phyloP scores from a whole-genome alignment of 2,329 filamentous ascomycete genomes.

The Domatiomyces globalis region DNA sequence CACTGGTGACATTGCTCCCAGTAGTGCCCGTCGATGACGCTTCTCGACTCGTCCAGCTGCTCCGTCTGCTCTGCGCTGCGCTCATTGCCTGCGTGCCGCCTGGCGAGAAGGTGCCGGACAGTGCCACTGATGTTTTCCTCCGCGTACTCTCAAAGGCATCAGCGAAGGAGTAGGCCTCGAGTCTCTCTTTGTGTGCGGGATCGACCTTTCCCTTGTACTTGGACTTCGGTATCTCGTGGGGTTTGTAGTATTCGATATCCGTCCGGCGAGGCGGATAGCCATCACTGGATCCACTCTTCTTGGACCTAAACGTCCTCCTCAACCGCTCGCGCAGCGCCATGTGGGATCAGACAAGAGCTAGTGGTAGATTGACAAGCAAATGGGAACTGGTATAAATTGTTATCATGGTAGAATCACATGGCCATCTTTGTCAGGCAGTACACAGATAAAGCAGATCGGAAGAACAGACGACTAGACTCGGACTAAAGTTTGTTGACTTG shows the following conservation, averaged over 20 bases:
- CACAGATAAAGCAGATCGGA: background rate
- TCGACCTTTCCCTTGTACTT: conserved; percentile 37
- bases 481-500: background rate
- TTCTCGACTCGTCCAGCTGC: conserved; percentile 10
- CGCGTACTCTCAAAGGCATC: conserved; percentile 11
- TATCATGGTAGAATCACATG: background rate
- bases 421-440: background rate
- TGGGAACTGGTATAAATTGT: background rate
- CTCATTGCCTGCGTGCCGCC: conserved; percentile 19
- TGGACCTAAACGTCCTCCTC: conserved; percentile 11
- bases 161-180: conserved; percentile 34
- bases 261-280: conserved; percentile 14
- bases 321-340: conserved; percentile 14
- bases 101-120: conserved; percentile 16
- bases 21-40: conserved; percentile 10
- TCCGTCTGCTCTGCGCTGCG: conserved; percentile 3
- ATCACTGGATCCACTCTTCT: conserved; percentile 4
- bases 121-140: conserved; percentile 11
- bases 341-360: background rate
- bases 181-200: conserved; percentile 28
- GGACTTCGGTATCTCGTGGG: conserved; percentile 33
- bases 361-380: background rate
- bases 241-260: conserved; percentile 35
- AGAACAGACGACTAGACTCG: background rate
- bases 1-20: conserved; percentile 7